phyloP scores from a whole-genome alignment of 306 rosid genomes.

The Quercus engelmannii region DNA sequence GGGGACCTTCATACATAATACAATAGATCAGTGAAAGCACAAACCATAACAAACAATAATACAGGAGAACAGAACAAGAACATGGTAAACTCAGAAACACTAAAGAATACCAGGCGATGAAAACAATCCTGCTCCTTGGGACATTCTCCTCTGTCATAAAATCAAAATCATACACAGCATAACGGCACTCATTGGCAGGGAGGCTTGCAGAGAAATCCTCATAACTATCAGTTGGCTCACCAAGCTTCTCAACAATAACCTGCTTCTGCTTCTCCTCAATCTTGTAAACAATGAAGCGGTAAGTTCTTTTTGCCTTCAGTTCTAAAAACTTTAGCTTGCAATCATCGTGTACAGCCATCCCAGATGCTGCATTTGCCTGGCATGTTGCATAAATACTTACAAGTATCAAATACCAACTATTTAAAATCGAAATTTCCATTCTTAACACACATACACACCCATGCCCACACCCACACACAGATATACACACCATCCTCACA shows the following conservation, averaged over 20 bases:
- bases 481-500: too few species aligned
- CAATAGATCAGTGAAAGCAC: not conserved
- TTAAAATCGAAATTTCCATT: not conserved
- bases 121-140: slow-evolving; percentile 53
- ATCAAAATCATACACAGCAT: slow-evolving; percentile 52
- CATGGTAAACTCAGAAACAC: not conserved
- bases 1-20: slow-evolving; percentile 34
- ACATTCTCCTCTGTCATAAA: slow-evolving; percentile 46
- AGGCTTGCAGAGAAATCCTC: slow-evolving; percentile 45
- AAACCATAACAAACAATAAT: not conserved
- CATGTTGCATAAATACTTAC: not conserved
- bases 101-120: slow-evolving; percentile 44
- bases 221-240: slow-evolving; percentile 39
- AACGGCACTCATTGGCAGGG: slow-evolving; percentile 51
- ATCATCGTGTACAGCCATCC: slow-evolving; percentile 56
- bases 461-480: not conserved
- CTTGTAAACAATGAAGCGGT: slow-evolving; percentile 49
- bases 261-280: slow-evolving; percentile 49
- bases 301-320: slow-evolving; percentile 48
- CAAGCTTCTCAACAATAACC: slow-evolving; percentile 47
- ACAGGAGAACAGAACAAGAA: not conserved
- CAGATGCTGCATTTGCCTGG: slow-evolving; percentile 55
- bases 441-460: not conserved
- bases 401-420: not conserved
- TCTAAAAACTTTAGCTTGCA: slow-evolving; percentile 51